phyloP scores from a whole-genome alignment of 1,284 basidiomycete species.

The Moniliophthora roreri region DNA sequence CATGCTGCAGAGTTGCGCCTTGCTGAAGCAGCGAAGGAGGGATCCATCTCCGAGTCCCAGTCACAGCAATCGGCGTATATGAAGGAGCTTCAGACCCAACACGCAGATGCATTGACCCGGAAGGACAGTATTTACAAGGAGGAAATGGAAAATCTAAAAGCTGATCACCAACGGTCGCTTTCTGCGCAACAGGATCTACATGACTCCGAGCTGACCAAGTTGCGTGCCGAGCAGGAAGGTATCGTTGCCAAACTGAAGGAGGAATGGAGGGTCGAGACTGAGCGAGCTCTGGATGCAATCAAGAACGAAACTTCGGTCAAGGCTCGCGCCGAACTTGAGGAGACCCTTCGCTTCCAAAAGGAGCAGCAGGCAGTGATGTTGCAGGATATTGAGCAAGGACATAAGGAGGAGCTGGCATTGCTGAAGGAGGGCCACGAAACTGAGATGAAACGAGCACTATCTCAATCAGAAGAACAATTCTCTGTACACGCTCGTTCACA shows the following conservation, averaged over 20 bases:
- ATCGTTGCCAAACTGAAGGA: conserved; percentile 45
- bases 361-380: conserved; percentile 58
- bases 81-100: conserved; percentile 66
- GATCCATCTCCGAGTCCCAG: conserved; percentile 69
- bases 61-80: conserved; percentile 61
- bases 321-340: conserved; percentile 50
- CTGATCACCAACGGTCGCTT: conserved; percentile 55
- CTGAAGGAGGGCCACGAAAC: conserved; percentile 47
- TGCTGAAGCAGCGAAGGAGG: conserved; percentile 72
- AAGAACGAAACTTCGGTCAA: conserved; percentile 44
- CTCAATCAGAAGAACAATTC: conserved; percentile 23
- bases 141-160: conserved; percentile 60
- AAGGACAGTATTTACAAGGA: conserved; percentile 65
- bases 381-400: conserved; percentile 51
- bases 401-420: conserved; percentile 50
- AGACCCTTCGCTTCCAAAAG: conserved; percentile 44
- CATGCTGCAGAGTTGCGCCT: conserved; percentile 68
- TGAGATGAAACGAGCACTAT: conserved; percentile 27
- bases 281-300: conserved; percentile 43
- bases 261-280: conserved; percentile 50
- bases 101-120: conserved; percentile 58
- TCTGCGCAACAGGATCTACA: conserved; percentile 61
- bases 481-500: conserved; percentile 31
- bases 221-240: conserved; percentile 48
- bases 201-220: conserved; percentile 42